Evolutionary conservation across 768 basidiomycete species (phyloP), one percentile per base, ranked within the genome.

Genomic region (Naganishia onofrii): DNA sequence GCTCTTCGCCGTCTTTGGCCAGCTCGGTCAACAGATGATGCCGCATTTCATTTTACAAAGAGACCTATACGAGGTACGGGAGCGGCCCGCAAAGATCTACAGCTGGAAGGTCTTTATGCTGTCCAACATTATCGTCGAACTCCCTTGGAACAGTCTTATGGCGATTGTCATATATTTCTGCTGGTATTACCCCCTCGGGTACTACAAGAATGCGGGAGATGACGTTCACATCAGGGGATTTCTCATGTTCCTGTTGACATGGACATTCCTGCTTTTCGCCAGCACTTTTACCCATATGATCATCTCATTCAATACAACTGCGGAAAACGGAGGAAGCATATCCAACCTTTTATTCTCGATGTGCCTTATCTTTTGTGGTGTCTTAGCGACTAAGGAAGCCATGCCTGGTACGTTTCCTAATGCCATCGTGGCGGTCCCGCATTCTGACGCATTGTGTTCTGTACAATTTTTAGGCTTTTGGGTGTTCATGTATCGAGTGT

Each of bases 311-410:
- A 78, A 78, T 52, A 78, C 79, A 0, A 76, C 78, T 21, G 82
- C 82, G 34, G 82, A 83, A 69, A 81, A 79, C 17, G 83, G 78
- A 21, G 83, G 83, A 42, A 84, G 83, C 67, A 69, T 82, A 23
- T 83, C 80, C 66, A 82, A 82, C 54, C 67, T 84, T 53, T 60
- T 84, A 48, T 84, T 84, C 77, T 81, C 81, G 5, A 73, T 84
- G 44, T 80, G 51, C 72, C 51, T 84, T 21, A 77, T 85, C 44
- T 84, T 84, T 79, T 83, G 82, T 72, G 83, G 79, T 78, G 77
- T 54, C 66, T 75, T 76, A 10, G 51, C 46, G 12, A 26, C 42
- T 23, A 44, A 63, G 26, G 38, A 63, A 23, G 38, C 60, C 2
- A 63, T 63, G 60, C 60, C 60, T 44, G 60, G 60, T 63, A 44